These are phyloP conservation scores for Anastatica hierochuntica DNA, from an alignment of 345 rosid genomes.

Conservation along the genomic window DNA sequence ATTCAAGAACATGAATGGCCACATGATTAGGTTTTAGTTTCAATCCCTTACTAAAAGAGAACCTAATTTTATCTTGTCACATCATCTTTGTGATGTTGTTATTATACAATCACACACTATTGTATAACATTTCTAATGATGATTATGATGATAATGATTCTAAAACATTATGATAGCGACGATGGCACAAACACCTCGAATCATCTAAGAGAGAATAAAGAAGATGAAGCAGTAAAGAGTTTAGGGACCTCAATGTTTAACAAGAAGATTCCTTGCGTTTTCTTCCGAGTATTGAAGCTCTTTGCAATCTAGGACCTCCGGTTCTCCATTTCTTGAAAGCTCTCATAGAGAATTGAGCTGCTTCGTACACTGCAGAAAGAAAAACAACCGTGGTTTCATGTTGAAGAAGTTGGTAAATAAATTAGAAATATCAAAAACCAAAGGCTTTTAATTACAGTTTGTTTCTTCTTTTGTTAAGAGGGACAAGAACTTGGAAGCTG, in stretches of 20 bases:
- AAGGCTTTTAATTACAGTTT: conserved; percentile 29
- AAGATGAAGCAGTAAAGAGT: no score
- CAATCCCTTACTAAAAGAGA: no score
- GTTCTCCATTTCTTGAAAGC: conserved; percentile 74
- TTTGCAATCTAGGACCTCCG: conserved; percentile 78
- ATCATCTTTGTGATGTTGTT: no score
- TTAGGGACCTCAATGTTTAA: conserved; percentile 18
- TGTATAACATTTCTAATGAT: no score
- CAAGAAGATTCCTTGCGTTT: conserved; percentile 59
- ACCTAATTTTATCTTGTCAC: no score
- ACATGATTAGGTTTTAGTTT: no score
- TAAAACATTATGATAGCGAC: no score
- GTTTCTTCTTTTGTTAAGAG: conserved; percentile 66
- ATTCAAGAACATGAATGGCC: no score
- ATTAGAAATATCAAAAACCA: background rate
- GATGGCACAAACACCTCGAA: no score
- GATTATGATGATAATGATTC: no score
- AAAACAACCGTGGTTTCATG: background rate
- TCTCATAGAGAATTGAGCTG: conserved; percentile 66
- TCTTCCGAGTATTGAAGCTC: conserved; percentile 82
- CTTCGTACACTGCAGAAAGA: conserved; percentile 49
- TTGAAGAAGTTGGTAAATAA: background rate
- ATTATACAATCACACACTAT: no score
- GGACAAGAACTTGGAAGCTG: conserved; percentile 46
- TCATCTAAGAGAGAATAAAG: no score